Base-by-base conservation (phyloP, 108 stramenopile species). In the Pseudonitzschia pungens region DNA sequence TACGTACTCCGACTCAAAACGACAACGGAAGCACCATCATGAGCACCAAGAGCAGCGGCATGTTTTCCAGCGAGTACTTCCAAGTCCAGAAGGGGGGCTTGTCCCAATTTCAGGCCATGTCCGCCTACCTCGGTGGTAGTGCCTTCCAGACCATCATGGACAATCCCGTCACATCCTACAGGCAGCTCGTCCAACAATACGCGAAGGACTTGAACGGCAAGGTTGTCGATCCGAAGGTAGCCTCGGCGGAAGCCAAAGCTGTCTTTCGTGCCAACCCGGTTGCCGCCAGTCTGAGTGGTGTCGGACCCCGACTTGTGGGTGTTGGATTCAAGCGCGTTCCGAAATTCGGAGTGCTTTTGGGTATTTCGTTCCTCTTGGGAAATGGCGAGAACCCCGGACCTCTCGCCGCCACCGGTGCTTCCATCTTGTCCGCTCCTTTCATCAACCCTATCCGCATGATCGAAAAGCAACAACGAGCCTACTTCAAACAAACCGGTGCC, bases 361-460 rank as follows among this genome's bases (percentile, higher is more conserved):
- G 92, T 51, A 81, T 92, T 74, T 92, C 95, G 67, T 93, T 89
- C 81, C 83, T 96, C 71, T 63, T 96, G 70, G 92, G 90, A 41
- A 90, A 88, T 65, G 91, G 87, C 43, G 95, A 92, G 24, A 83
- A 82, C 59, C 89, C 92, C 11, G 89, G 91, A 33, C 68, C 84
- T 70, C 64, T 79, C 12, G 87, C 95, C 29, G 95, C 95, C 51
- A 89, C 88, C 52, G 92, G 89, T 41, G 95, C 95, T 16, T 89
- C 88, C 22, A 85, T 96, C 59, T 77, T 92, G 14, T 83, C 82
- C 36, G 95, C 95, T 32, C 91, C 91, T 10, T 96, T 96, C 71
- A 96, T 96, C 78, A 96, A 96, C 70, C 95, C 95, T 51, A 94
- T 96, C 67, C 90, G 95, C 28, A 94, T 96, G 92, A 94, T 96